Conservation (phyloP, 176 grass and related monocot species). For the Hordeum marinum region DNA sequence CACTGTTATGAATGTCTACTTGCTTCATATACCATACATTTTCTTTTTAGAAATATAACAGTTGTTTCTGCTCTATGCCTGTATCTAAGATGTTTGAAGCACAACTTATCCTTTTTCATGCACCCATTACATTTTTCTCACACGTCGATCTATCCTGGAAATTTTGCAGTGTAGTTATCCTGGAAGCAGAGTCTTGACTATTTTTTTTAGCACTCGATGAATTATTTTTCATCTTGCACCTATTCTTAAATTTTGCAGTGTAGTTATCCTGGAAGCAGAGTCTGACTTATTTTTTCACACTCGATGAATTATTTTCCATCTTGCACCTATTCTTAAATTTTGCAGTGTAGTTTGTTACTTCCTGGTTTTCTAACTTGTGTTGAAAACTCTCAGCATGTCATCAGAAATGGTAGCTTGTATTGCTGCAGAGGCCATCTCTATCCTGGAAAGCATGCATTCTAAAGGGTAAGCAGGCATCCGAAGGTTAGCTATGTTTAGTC, state of each 20-base stretch:
- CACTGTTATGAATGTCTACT: neutral
- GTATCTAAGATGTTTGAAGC: neutral
- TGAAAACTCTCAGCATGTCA: slow-evolving; percentile 58
- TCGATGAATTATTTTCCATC: neutral
- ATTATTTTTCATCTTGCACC: neutral
- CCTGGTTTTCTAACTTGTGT: slow-evolving; percentile 16
- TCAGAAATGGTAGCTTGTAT: slow-evolving; percentile 90
- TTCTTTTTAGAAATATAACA: neutral
- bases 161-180: no score
- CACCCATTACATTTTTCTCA: neutral
- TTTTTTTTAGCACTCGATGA: neutral
- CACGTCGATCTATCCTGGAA: neutral
- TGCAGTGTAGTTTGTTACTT: neutral
- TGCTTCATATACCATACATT: neutral
- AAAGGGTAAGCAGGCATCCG: slow-evolving; percentile 49
- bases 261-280: neutral
- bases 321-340: neutral
- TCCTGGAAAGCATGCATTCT: slow-evolving; percentile 81
- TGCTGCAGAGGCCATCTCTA: slow-evolving; percentile 74
- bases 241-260: neutral
- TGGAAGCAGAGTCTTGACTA: neutral
- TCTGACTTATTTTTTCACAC: neutral
- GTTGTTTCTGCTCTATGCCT: neutral
- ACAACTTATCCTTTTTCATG: neutral
- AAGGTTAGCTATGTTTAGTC: slow-evolving; percentile 1